Evolutionary conservation across 768 basidiomycete species (phyloP), one percentile per base, ranked within the genome.

Genomic region (Boletus huronensis): DNA sequence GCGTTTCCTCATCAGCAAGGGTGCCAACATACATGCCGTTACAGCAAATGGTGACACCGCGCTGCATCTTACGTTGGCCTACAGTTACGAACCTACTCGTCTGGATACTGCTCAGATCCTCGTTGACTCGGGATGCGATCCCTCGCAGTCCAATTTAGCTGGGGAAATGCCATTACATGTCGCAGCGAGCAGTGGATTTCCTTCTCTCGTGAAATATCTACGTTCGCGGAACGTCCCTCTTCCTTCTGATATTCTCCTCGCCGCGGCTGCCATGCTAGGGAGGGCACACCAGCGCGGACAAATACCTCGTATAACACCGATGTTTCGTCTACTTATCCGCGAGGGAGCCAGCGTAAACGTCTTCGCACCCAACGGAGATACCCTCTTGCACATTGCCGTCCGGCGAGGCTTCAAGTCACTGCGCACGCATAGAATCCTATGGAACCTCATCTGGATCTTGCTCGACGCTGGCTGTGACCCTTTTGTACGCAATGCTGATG

Each of bases 121-220:
- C 32, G 16, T 54, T 9, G 47, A 39, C 5, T 49, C 23, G 8
- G 52, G 52, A 26, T 53, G 47, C 16, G 17, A 50, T 14, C 23
- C 47, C 23, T 50, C 19, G 16, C 35, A 25, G 7, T 16, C 52
- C 21, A 53, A 53, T 50, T 21, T 19, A 13, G 29, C 38, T 16
- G 48, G 48, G n/a, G 23, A 54, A 50, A 19, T 31, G 14, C 9
- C 47, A 16, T 16, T 50, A 8, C 53, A 54, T 21, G 53, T 50
- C 7, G 53, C 48, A 26, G 39, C 48, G 2, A 41, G 53, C 23
- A 40, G 53, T 7, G 38, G 39, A 10, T 40, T 50, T 16, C 53
- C 31, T 39, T 21, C 23, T 13, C 53, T 53, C 7, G 36, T 50
- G 13, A 53, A 28, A 25, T 25, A 25, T 25, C 23, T 25, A 25